phyloP scores from a whole-genome alignment of 2,329 filamentous ascomycete species.

The Colletotrichum cordylinicola region DNA sequence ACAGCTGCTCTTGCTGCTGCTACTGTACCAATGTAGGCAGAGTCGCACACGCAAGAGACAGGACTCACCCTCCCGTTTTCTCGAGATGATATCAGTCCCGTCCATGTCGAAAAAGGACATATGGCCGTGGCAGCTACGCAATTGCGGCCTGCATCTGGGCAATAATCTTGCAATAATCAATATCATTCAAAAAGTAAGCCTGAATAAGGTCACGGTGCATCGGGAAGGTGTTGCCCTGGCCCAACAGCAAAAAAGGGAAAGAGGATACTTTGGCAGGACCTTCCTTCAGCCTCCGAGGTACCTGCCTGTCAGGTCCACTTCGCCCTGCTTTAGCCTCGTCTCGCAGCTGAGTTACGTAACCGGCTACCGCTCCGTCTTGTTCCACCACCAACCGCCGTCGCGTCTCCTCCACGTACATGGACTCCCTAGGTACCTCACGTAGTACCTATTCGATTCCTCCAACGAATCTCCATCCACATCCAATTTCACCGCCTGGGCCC shows the following conservation, averaged over 20 bases:
- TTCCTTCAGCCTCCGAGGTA: conserved; percentile 1
- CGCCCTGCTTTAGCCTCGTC: background rate
- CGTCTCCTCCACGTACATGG: conserved; percentile 12
- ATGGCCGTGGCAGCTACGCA: background rate
- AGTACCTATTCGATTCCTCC: background rate
- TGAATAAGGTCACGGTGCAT: background rate
- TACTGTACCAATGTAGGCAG: background rate
- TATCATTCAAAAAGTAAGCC: background rate
- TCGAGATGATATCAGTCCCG: background rate
- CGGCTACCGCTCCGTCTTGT: background rate
- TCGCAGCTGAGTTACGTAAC: conserved; percentile 10
- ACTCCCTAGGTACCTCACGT: background rate
- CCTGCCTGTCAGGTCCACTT: background rate
- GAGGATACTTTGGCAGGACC: background rate
- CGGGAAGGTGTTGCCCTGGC: background rate
- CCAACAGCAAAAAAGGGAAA: background rate
- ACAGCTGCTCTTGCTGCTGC: background rate
- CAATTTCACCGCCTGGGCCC: conserved; percentile 12
- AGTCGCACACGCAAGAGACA: background rate
- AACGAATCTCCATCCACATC: conserved; percentile 5
- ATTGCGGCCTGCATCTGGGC: background rate
- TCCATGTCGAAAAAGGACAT: background rate
- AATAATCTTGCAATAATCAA: background rate
- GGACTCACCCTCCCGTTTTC: background rate
- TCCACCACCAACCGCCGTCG: background rate